phyloP scores from a whole-genome alignment of 306 rosid genomes.

The Arachis stenosperma region DNA sequence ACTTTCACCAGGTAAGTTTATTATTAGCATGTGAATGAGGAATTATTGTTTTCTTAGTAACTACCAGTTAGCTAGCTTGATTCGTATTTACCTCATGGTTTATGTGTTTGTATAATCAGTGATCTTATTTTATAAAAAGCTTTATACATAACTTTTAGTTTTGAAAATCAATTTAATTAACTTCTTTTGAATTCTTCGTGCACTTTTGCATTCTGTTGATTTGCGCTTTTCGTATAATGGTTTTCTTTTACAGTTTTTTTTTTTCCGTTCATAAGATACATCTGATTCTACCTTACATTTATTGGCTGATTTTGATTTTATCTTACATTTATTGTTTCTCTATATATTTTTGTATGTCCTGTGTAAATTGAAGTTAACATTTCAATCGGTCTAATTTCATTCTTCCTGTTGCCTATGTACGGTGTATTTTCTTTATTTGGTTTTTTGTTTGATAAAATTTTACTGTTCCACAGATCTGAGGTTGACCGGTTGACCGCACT shows the following conservation, averaged over 20 bases:
- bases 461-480: slow-evolving; percentile 68
- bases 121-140: slow-evolving; percentile 10
- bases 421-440: slow-evolving; percentile 4
- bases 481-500: slow-evolving; percentile 84
- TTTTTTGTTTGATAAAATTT: slow-evolving; percentile 29
- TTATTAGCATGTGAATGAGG: slow-evolving; percentile 34
- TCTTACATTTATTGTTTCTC: neutral
- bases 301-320: neutral
- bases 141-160: neutral
- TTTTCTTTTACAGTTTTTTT: slow-evolving; percentile 1
- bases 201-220: neutral
- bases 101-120: neutral
- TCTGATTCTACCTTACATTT: slow-evolving; percentile 22
- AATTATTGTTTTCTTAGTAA: slow-evolving; percentile 24
- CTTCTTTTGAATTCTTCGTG: too few species aligned
- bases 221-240: neutral
- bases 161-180: neutral
- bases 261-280: slow-evolving; percentile 5
- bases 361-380: neutral
- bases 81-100: neutral
- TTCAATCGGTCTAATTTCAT: slow-evolving; percentile 1
- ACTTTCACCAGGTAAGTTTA: slow-evolving; percentile 80
- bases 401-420: slow-evolving; percentile 14
- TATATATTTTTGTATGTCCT: neutral
- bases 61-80: slow-evolving; percentile 12